phyloP scores from a whole-genome alignment of 306 rosid genomes.

The Boehmeria nivea region DNA sequence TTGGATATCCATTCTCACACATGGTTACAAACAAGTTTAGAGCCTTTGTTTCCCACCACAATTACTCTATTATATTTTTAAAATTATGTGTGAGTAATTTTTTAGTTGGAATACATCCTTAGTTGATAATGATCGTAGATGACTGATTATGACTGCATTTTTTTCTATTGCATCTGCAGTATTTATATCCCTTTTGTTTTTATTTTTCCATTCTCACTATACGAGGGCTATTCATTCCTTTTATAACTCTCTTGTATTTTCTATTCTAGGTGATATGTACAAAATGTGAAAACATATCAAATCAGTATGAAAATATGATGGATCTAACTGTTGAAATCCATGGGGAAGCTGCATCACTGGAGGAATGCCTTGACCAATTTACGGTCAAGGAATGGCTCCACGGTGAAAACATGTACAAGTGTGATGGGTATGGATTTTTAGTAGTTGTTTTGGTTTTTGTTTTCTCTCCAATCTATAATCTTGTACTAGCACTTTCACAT shows the following conservation, averaged over 20 bases:
- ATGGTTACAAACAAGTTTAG: no score
- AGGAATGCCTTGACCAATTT: slow-evolving; percentile 93
- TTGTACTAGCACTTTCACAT: background rate
- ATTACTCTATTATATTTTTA: no score
- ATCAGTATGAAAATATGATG: slow-evolving; percentile 93
- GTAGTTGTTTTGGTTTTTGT: background rate
- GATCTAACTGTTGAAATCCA: slow-evolving; percentile 97
- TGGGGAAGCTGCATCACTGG: slow-evolving; percentile 87
- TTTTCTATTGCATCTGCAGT: no score
- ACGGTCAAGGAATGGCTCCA: slow-evolving; percentile 79
- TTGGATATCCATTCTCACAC: no score
- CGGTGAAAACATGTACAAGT: slow-evolving; percentile 94
- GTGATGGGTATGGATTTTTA: slow-evolving; percentile 70
- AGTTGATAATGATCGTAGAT: no score
- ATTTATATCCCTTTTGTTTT: no score
- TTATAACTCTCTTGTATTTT: background rate
- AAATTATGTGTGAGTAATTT: no score
- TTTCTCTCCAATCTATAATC: background rate
- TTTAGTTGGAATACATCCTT: no score
- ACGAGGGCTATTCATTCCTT: no score
- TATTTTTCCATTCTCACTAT: no score
- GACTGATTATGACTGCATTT: no score
- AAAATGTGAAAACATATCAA: slow-evolving; percentile 65
- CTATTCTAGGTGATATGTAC: slow-evolving; percentile 75
- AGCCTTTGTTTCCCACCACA: no score